Base-by-base conservation (phyloP, 192 early-diverging fungal genomes). In the Coemansia umbellata region DNA sequence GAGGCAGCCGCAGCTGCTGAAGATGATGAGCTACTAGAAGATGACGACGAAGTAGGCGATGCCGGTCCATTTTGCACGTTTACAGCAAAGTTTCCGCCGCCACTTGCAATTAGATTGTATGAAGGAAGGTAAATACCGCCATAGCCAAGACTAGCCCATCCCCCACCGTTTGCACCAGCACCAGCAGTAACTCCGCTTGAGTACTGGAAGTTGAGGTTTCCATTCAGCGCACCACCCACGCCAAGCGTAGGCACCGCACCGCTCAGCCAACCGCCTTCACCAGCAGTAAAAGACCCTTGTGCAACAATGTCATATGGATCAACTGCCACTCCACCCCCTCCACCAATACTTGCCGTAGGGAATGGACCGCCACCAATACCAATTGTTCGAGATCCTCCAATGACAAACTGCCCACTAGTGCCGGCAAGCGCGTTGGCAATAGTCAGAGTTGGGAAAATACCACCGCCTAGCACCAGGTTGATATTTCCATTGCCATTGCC, bases 401-500 rank as follows among this genome's bases (percentile, higher is more conserved):
- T 7, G 3, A 23, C 61, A 24, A 63, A 10, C 15, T 50, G 15
- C 17, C 13, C 35, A 8, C 30, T 28, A 6, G 23, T 23, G 1
- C 53, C 58, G 27, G 37, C 36, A 4, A 69, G 19, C 2, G 15
- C 42, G 14, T 26, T 48, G 10, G 26, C 58, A 26, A 69, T n/a
- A 10, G 63, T 69, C 8, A 56, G 11, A 4, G 66, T 69, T 4
- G 66, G 66, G 5, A 69, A 23, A 19, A 69, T 53, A 1, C 66
- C 66, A 10, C 66, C 66, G 28, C 58, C 66, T 5, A 69, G 36
- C 11, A 61, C 43, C 19, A 61, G 23, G 42, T 42, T 36, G 17
- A 31, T 22, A 27, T 61, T 60, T 15, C 37, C 65, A 14, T 23
- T 19, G 30, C 57, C 57, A 21, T 17, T 36, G 2, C 57, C 65